Conservation (phyloP, 441 rosid genomes). For the Arabidopsis hybrid region DNA sequence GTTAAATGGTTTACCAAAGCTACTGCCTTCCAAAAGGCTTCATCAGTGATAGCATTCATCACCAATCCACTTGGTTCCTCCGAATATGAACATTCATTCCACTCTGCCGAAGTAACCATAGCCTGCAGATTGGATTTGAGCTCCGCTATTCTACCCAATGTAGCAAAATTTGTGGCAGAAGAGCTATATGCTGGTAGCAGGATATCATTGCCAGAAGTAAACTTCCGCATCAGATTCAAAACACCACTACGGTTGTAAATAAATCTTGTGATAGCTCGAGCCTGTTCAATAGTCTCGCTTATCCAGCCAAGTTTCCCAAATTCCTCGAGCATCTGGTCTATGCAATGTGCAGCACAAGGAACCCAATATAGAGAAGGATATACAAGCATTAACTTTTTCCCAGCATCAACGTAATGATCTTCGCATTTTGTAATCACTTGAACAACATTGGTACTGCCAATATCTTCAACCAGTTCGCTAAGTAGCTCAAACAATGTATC, state of each 20-base stretch:
- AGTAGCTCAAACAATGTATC: constrained; percentile 66
- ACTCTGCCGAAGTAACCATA: constrained; percentile 91
- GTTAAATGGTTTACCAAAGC: constrained; percentile 59
- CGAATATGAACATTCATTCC: constrained; percentile 75
- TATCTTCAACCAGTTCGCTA: constrained; percentile 78
- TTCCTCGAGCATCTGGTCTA: constrained; percentile 83
- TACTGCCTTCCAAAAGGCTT: constrained; percentile 82
- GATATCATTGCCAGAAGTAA: constrained; percentile 76
- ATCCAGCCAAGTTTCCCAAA: constrained; percentile 77
- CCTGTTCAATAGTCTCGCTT: constrained; percentile 64
- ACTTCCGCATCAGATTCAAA: constrained; percentile 75
- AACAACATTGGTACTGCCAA: constrained; percentile 70
- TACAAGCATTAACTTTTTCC: constrained; percentile 61
- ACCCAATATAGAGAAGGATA: constrained; percentile 83
- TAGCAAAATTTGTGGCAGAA: constrained; percentile 77
- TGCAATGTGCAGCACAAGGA: constrained; percentile 79
- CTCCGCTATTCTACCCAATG: constrained; percentile 63
- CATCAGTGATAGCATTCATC: constrained; percentile 63
- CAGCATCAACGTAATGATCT: constrained; percentile 62
- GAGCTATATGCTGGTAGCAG: constrained; percentile 64
- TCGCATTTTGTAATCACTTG: constrained; percentile 80
- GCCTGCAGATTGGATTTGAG: constrained; percentile 69
- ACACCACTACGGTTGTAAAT: constrained; percentile 73
- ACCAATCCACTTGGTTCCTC: constrained; percentile 73
- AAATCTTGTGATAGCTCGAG: constrained; percentile 76